Evolutionary conservation across 257 asterid genomes (phyloP), one percentile per base, ranked within the genome.

Genomic region (Fraxinus pennsylvanica): DNA sequence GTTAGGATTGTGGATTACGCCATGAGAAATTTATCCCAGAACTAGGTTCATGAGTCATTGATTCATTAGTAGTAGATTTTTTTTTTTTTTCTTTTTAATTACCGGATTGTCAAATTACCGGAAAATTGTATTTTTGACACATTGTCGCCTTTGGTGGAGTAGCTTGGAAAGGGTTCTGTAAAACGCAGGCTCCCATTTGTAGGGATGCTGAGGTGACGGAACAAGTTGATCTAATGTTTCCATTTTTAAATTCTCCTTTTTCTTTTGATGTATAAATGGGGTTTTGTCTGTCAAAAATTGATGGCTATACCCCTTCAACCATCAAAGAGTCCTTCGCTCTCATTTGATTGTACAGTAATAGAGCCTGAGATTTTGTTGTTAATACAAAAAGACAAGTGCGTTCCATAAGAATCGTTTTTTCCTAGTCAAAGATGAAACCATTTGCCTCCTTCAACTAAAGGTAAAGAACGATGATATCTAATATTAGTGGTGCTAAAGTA

Each of bases 1-100:
- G 17, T 63, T 95, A 78, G 87, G 86, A 52, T 84, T 90, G 0
- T 81, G 85, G 92, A 82, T 82, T 41, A 84, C 83, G 75, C 82
- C 90, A 57, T 85, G 82, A 74, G 63, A 54, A 25, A 30, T 30
- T 63, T 41, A 41, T 41, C 7, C 19, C 6, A 25, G 13, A 63
- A 43, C 22, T 47, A 36, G 63, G 13, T 66, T 72, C 4, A 13
- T 27, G 54, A 33, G 25, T 21, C 1, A 2, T 2, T 8, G 25
- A 25, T 25, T 63, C 15, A 63, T 63, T 25, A 2, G 1, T 3
- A 22, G 33, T 25, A 22, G 17, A 22, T 30, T 30, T 30, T 30
- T 63, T 22, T 30, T 63, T 22, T 25, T 25, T 25, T n/a, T 2
- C 9, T 3, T 25, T 9, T 9, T 25, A 63, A 9, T n/a, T 1